phyloP scores from a whole-genome alignment of 805 yeast species.

The Saccharomyces paradoxus region DNA sequence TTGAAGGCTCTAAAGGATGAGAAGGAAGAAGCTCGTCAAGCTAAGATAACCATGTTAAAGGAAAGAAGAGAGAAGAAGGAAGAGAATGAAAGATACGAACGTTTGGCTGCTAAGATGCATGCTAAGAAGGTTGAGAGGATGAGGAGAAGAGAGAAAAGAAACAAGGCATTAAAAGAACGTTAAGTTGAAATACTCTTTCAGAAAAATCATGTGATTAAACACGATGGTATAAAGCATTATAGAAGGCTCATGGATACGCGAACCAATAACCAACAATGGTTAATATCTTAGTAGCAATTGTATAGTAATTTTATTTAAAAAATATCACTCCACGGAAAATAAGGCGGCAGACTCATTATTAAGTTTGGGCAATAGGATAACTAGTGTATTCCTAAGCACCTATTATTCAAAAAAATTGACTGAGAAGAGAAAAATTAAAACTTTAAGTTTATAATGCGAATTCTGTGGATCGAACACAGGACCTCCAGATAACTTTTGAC shows the following conservation, averaged over 20 bases:
- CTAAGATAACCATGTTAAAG: constrained; percentile 48
- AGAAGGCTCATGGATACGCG: not conserved
- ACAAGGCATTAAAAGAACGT: constrained; percentile 87
- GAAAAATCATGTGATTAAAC: not conserved
- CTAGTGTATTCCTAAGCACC: not conserved
- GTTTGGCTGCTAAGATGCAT: constrained; percentile 79
- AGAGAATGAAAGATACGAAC: constrained; percentile 82
- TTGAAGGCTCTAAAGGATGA: constrained; percentile 70
- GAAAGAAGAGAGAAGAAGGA: constrained; percentile 74
- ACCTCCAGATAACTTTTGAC: constrained; percentile 47
- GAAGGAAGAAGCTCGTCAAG: constrained; percentile 52
- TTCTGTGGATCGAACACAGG: constrained; percentile 84
- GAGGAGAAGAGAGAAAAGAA: constrained; percentile 88
- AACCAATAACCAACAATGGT: not conserved
- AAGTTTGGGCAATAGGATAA: not conserved
- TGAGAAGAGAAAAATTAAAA: too few species aligned
- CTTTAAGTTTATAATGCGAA: constrained; percentile 37
- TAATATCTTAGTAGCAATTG: not conserved
- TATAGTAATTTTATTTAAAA: not conserved
- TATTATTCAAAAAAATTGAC: too few species aligned
- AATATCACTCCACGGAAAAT: not conserved
- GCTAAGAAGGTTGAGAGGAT: constrained; percentile 85
- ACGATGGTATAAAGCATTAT: not conserved
- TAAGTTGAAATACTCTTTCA: constrained; percentile 21
- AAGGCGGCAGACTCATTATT: too few species aligned